These are phyloP conservation scores for Bimuria novae-zelandiae DNA, from an alignment of 2,329 filamentous ascomycete species.

Conservation along the genomic window DNA sequence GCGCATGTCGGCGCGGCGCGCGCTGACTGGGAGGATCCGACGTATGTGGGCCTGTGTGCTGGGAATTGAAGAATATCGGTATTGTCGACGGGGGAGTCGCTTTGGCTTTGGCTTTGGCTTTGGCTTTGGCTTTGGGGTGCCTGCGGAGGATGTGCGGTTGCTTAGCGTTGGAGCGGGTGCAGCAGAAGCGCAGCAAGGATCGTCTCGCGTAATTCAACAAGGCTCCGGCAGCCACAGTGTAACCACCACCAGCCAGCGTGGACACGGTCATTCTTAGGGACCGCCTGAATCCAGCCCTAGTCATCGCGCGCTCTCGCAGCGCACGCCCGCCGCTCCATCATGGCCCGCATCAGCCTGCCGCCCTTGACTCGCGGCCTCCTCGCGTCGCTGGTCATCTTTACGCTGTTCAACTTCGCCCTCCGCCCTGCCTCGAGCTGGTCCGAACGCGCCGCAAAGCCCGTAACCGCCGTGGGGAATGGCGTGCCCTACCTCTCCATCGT, in stretches of 20 bases:
- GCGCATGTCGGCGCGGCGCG: slow-evolving; percentile 42
- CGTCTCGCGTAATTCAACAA: too few species aligned
- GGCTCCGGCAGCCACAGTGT: too few species aligned
- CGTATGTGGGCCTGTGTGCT: background rate
- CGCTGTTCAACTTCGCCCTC: slow-evolving; percentile 79
- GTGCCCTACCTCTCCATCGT: slow-evolving; percentile 88
- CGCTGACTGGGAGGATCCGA: background rate
- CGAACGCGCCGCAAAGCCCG: slow-evolving; percentile 50
- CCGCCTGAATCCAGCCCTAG: background rate
- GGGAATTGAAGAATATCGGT: too few species aligned
- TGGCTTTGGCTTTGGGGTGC: too few species aligned
- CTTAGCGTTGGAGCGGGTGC: too few species aligned
- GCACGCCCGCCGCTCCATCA: slow-evolving; percentile 31
- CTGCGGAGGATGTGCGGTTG: too few species aligned
- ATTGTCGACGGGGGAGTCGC: too few species aligned
- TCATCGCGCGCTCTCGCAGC: background rate
- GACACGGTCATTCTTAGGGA: too few species aligned
- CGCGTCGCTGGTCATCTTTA: slow-evolving; percentile 74
- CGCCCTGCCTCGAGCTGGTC: slow-evolving; percentile 54
- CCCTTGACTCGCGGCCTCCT: slow-evolving; percentile 86
- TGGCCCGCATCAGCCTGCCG: slow-evolving; percentile 91
- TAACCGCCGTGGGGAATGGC: slow-evolving; percentile 60
- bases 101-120: too few species aligned
- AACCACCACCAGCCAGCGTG: too few species aligned
- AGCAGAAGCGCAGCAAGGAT: too few species aligned